Evolutionary conservation across 371 early-diverging fungal species (phyloP).

Genomic region (Syncephalastrum racemosum): DNA sequence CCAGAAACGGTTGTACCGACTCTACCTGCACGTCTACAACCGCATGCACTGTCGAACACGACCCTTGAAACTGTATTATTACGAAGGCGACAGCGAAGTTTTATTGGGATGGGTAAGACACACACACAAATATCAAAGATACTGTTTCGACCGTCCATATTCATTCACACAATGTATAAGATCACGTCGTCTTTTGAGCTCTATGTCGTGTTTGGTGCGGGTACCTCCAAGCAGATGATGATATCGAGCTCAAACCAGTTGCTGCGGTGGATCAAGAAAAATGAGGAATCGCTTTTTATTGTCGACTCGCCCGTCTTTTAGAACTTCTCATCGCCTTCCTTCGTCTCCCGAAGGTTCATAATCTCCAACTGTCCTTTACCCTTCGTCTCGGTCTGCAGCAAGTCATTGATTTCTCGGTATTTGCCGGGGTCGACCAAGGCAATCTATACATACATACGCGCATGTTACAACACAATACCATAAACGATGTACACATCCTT

Average conservation of each 20-base stretch:
- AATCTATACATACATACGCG: constrained; percentile 46
- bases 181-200: constrained; percentile 70
- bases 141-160: not conserved
- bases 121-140: not conserved
- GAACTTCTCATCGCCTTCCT: constrained; percentile 79
- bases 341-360: constrained; percentile 78
- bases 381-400: constrained; percentile 79
- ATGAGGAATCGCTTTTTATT: constrained; percentile 71
- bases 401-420: constrained; percentile 78
- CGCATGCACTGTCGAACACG: constrained; percentile 60
- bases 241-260: constrained; percentile 63
- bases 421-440: constrained; percentile 93
- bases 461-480: constrained; percentile 2
- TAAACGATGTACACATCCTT: not conserved
- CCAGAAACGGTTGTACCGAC: constrained; percentile 53
- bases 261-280: constrained; percentile 72
- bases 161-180: constrained; percentile 28
- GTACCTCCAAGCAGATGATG: constrained; percentile 66
- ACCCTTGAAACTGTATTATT: constrained; percentile 62
- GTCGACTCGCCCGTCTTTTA: constrained; percentile 66
- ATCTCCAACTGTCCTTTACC: constrained; percentile 89
- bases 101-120: constrained; percentile 71
- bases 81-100: constrained; percentile 59
- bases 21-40: constrained; percentile 69
- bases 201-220: constrained; percentile 72